Percentiles rank a stretch among this genome's conserved stretches.
Evolutionary conservation across 495 filamentous ascomycete species (phyloP).

Genomic region (Tuber indicum): DNA sequence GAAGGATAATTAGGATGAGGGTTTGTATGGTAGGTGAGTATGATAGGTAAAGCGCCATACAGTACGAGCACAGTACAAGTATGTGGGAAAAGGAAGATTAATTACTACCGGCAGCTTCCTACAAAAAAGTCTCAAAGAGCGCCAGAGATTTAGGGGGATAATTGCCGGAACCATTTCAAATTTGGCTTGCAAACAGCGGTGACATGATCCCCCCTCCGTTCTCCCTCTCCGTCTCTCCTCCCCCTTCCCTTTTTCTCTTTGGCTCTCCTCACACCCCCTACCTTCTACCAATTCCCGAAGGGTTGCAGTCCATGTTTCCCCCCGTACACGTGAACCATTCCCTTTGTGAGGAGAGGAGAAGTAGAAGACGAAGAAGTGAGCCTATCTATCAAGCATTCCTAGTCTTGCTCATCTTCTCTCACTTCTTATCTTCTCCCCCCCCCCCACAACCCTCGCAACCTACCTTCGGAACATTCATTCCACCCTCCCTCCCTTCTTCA

Average conservation of each 20-base stretch:
- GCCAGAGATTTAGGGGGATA: conserved; percentile 2
- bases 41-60: not conserved
- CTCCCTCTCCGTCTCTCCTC: not conserved
- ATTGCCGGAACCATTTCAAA: conserved; percentile 4
- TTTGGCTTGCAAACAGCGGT: not conserved
- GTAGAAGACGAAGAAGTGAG: not conserved
- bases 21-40: not conserved
- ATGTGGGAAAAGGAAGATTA: not conserved
- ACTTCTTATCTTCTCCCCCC: not conserved
- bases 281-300: not conserved
- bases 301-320: conserved; percentile 1
- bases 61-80: not conserved
- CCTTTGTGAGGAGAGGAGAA: not conserved
- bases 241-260: conserved; percentile 1
- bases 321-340: conserved; percentile 1
- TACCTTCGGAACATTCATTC: not conserved
- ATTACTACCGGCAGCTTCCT: conserved; percentile 2
- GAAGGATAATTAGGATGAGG: not conserved
- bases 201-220: not conserved
- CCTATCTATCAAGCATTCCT: conserved; percentile 1
- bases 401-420: conserved; percentile 3
- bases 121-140: conserved; percentile 3
- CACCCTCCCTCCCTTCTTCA: not conserved
- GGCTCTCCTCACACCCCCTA: not conserved
- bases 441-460: not conserved